Evolutionary conservation across 768 basidiomycete species (phyloP), one percentile per base, ranked within the genome.

Genomic region (Hericium rajendrae): DNA sequence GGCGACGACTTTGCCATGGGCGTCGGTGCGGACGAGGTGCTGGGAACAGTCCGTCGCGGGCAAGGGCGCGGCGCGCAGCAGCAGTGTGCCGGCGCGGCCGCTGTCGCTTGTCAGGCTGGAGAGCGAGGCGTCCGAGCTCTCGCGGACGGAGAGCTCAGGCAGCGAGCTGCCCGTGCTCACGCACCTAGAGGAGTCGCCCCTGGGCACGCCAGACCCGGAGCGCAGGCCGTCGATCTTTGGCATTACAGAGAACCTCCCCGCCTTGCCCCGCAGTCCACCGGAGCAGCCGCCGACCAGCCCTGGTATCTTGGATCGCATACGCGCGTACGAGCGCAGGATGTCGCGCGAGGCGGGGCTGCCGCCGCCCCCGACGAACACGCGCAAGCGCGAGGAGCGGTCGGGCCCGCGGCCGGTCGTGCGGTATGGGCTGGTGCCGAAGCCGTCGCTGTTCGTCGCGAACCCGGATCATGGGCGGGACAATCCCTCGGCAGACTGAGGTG

Each of bases 361-460:
- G 50, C 68, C 70, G 66, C 53, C 78, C 75, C 62, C 76, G 73
- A 18, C 76, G 69, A 64, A 71, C 70, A 53, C 69, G 61, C 53
- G 78, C 79, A 64, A 76, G 75, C 64, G 68, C 69, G 57, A 65
- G 72, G 51, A 72, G 67, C 59, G 75, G 70, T 65, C 41, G 62
- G 58, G 57, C 54, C 60, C 54, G 2, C 48, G 62, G 2, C 53
- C 70, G 53, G 69, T 67, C 46, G 73, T 83, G 39, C 75, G 78
- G 26, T 91, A 90, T 67, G 87, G 86, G 12, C 75, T 90, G 38
- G 83, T 77, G 38, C 81, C 82, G 22, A 77, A 79, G 59, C 70
- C 79, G 18, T 80, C 81, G 60, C 73, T 91, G 32, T 91, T 81
- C 62, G 76, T 91, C 53, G 85, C 86, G 22, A 91, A 91, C 69